Evolutionary conservation across 1,284 basidiomycete genomes (phyloP).

Genomic region (Ganoderma multipileum): DNA sequence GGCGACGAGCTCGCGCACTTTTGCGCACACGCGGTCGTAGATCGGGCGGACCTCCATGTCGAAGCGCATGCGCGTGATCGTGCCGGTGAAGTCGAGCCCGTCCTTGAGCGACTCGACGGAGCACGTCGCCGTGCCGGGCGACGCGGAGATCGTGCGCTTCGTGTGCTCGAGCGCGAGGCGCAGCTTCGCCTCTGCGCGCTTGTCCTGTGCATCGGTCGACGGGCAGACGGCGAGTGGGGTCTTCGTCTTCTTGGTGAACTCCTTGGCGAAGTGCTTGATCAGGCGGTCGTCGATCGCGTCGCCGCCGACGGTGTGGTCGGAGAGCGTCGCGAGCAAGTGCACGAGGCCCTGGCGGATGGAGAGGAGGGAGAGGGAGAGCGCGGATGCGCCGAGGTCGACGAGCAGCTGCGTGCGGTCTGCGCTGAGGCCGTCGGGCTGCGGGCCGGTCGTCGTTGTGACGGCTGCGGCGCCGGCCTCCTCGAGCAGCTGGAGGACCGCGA

Average conservation of each 20-base stretch:
- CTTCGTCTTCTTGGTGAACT: conserved; percentile 98
- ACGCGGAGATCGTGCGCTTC: conserved; percentile 92
- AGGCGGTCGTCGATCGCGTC: conserved; percentile 83
- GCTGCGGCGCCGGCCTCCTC: conserved; percentile 87
- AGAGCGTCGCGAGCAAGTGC: conserved; percentile 58
- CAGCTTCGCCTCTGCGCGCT: conserved; percentile 93
- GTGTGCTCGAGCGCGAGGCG: conserved; percentile 94
- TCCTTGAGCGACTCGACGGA: conserved; percentile 95
- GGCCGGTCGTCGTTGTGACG: conserved; percentile 57
- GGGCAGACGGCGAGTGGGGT: conserved; percentile 72
- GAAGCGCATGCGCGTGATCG: conserved; percentile 95
- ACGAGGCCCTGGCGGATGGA: conserved; percentile 73
- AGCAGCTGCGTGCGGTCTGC: conserved; percentile 73
- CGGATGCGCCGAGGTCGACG: conserved; percentile 76
- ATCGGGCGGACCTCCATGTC: conserved; percentile 84
- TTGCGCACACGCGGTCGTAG: conserved; percentile 74
- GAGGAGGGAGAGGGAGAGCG: conserved; percentile 65
- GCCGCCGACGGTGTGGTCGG: conserved; percentile 57
- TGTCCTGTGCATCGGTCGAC: conserved; percentile 64
- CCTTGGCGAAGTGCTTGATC: conserved; percentile 93
- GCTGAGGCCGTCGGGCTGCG: conserved; percentile 51
- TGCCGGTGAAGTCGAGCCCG: conserved; percentile 90
- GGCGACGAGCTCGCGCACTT: conserved; percentile 69
- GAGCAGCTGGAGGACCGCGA: conserved; percentile 85
- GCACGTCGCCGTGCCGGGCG: conserved; percentile 88